These are phyloP conservation scores for Dacryopinax primogenitus DNA, from an alignment of 768 basidiomycete genomes.

Conservation along the genomic window DNA sequence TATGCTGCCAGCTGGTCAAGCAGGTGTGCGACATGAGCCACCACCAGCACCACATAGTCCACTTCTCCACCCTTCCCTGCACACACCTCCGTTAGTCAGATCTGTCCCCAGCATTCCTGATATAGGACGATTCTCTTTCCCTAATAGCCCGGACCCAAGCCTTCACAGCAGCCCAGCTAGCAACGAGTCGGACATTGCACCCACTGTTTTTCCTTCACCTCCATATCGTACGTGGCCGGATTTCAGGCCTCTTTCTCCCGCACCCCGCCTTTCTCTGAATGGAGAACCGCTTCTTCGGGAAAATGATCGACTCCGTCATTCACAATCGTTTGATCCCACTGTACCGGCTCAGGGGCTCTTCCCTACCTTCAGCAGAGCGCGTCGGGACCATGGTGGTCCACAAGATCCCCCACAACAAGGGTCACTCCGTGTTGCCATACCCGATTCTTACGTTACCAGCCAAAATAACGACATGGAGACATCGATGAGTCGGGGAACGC, in stretches of 20 bases:
- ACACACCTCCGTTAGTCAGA: not conserved
- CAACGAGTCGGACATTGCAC: not conserved
- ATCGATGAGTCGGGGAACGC: not conserved
- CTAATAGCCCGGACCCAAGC: not conserved
- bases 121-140: not conserved
- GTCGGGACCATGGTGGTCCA: too few species aligned
- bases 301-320: too few species aligned
- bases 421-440: too few species aligned
- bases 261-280: too few species aligned
- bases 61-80: not conserved
- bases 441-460: too few species aligned
- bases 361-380: too few species aligned
- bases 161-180: not conserved
- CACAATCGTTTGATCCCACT: too few species aligned
- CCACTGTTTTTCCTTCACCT: not conserved
- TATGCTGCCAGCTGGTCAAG: not conserved
- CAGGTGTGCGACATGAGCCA: not conserved
- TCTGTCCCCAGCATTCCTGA: not conserved
- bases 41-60: not conserved
- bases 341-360: too few species aligned
- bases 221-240: not conserved
- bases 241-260: not conserved
- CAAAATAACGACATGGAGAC: not conserved
- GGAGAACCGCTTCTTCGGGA: too few species aligned
- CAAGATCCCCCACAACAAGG: too few species aligned